Evolutionary conservation across 1,284 basidiomycete genomes (phyloP), one percentile per base, ranked within the genome.

Genomic region (Trametes polyzona): DNA sequence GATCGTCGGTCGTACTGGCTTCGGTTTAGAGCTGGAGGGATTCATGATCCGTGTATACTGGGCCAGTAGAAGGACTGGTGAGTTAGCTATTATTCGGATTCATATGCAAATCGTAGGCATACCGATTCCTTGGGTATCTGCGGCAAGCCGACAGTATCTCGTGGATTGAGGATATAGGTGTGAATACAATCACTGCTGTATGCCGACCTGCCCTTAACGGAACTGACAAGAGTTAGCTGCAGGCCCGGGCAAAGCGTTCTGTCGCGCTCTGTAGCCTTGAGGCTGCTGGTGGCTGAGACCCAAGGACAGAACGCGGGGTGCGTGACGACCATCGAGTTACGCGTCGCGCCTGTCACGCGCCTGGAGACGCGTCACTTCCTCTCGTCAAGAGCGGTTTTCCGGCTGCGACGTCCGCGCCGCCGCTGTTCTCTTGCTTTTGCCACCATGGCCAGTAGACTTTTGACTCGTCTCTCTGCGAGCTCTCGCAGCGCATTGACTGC

Each of bases 271-370:
- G n/a, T n/a, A n/a, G n/a, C n/a, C n/a, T n/a, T n/a, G n/a, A n/a
- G n/a, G 40, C 1, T 2, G 23, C 4, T 12, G 23, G 40, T 41
- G 40, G 43, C 43, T 19, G 30, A 46, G 43, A 33, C 14, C 21
- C 4, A 21, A 5, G 10, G 12, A 30, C n/a, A n/a, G n/a, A n/a
- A n/a, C n/a, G n/a, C n/a, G n/a, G n/a, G n/a, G n/a, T n/a, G 32
- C 35, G 47, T 40, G 46, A 48, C 37, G 35, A 46, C 40, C 46
- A 40, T 49, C 30, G 46, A 14, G 53, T 56, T 40, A 62, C 52
- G 52, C 41, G 46, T 59, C 61, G 61, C 52, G 58, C 7, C 17
- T 12, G 58, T 60, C 56, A 58, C 61, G 53, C 55, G 53, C 35
- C n/a, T 23, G 41, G 37, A 43, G 40, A 30, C 58, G 55, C 54